Percentiles rank a stretch among this genome's conserved stretches.
Conservation (phyloP, 768 basidiomycete genomes). For the Termitomyces sp. region DNA sequence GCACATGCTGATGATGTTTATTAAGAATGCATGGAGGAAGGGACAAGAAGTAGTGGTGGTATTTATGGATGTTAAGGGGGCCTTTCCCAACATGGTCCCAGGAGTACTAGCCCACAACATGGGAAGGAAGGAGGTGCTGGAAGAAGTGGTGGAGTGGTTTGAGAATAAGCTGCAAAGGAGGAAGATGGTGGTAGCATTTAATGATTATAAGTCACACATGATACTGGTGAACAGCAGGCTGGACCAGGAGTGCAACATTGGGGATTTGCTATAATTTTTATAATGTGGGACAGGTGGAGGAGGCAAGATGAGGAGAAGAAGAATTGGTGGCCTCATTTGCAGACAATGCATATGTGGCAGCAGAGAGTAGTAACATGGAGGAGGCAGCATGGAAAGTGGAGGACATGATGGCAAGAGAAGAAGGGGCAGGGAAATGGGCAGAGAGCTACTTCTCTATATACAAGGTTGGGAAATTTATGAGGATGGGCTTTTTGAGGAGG, state of each 20-base stretch:
- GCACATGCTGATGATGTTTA: slow-evolving; percentile 19
- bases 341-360: background rate
- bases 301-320: background rate
- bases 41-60: slow-evolving; percentile 21
- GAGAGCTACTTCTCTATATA: background rate
- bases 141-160: slow-evolving; percentile 7
- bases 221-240: background rate
- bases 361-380: background rate
- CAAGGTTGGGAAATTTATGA: background rate
- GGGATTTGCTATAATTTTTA: background rate
- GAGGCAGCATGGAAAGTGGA: background rate
- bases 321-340: background rate
- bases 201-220: background rate
- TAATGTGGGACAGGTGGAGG: background rate
- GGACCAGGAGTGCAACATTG: background rate
- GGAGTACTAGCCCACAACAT: slow-evolving; percentile 21
- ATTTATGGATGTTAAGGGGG: slow-evolving; percentile 17
- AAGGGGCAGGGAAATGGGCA: background rate
- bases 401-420: background rate
- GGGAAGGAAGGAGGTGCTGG: slow-evolving; percentile 19
- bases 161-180: background rate
- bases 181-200: background rate
- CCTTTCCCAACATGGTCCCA: slow-evolving; percentile 25
- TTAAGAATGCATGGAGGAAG: slow-evolving; percentile 30
- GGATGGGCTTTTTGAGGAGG: background rate